Evolutionary conservation across 805 yeast genomes (phyloP), one percentile per base, ranked within the genome.

Genomic region (Myxozyma monticola): DNA sequence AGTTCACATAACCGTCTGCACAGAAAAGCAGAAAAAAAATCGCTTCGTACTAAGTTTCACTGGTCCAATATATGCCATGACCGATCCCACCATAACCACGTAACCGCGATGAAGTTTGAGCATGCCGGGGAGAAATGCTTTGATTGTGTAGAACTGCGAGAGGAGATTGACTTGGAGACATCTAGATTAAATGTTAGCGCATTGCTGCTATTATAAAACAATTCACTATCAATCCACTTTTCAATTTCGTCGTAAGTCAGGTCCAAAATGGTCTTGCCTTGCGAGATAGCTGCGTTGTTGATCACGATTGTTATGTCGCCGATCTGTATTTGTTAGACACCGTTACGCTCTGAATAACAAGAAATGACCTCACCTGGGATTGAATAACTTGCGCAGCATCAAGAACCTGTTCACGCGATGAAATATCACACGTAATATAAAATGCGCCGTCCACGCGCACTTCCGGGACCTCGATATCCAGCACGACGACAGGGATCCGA

Each of bases 21-120:
- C n/a, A n/a, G n/a, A n/a, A n/a, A n/a, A n/a, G 15, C 37, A 12
- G 35, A 4, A 20, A 5, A 18, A 9, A 14, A 20, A 20, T 12
- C 24, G 6, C 31, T 12, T 39, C 60, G n/a, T 54, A 54, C 71
- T 72, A 50, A 89, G 73, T 25, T 84, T 74, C 9, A 95, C 91
- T 0, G 97, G 97, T 0, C 95, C 78, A 74, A 87, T 75, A 59
- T 84, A 82, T 0, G 96, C 96, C 49, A 90, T 71, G 0, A 86
- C 90, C 0, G 96, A 87, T 0, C 93, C 88, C 31, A 90, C 74
- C 2, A 88, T 86, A 29, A 90, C 80, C 21, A 91, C 74, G 65
- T 83, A 87, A 0, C 97, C 96, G 37, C 93, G 72, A 49, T 74
- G 72, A 20, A 65, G 55, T 20, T 60, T 65, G 3, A 87, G 56